Base-by-base conservation (phyloP, 1,284 basidiomycete species). In the Heterobasidion irregulare region DNA sequence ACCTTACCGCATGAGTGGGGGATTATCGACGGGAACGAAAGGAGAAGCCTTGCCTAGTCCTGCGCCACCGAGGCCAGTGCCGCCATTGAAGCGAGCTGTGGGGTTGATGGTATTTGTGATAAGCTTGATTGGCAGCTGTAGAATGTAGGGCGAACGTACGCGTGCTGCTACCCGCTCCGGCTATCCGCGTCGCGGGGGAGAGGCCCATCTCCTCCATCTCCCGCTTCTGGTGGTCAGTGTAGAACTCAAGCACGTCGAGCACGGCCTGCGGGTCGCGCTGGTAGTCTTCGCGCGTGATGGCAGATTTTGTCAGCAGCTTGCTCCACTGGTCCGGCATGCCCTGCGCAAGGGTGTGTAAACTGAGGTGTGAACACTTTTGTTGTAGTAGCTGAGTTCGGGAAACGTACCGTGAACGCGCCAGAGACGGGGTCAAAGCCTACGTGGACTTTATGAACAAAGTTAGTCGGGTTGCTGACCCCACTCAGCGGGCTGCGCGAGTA, bases 401-500 rank as follows among this genome's bases (percentile, higher is more conserved):
- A 38, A 74, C 83, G 63, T 65, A 91, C 91, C 6, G 94, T 98
- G 70, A 98, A 98, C 7, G 87, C 93, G 13, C 96, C 95, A 43
- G 89, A 90, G 49, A 93, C 79, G 0, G 94, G 92, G 71, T 99
- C 96, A 65, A 97, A 98, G 6, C 95, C 95, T 58, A 99, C 96
- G 70, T 99, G 96, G 2, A 98, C 94, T 69, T 97, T 93, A 74
- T 98, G 96, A 0, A 97, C 93, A 67, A 98, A 98, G 72, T 99
- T 95, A 15, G 94, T 98, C 0, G 96, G 96, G 61, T 89, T 89
- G 65, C 89, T 89, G 19, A 96, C 92, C 43, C 94, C 94, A 85
- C 94, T 92, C 50, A 96, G 77, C 0, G 95, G 94, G 62, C 91
- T 93, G 53, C 94, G 83, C 7, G 84, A 85, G 71, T 98, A 98